These are phyloP conservation scores for Tetracentron sinense DNA, from an alignment of 164 flowering plant genomes.

Conservation along the genomic window DNA sequence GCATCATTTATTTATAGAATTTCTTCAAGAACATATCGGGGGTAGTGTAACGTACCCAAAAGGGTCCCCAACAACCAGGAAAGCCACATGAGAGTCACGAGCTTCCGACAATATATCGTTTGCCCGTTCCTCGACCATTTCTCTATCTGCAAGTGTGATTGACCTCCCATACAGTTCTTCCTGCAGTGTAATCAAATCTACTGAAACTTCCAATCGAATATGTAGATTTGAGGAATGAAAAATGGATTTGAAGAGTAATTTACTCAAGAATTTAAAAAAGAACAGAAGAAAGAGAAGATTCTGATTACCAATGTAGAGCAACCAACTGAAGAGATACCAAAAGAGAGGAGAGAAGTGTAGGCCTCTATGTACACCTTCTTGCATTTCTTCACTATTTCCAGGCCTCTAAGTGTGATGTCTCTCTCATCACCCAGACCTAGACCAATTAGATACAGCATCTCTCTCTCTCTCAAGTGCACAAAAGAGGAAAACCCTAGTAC, in stretches of 20 bases:
- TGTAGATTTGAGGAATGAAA: no score
- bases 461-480: conserved; percentile 14
- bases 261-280: no score
- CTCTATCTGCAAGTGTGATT: conserved; percentile 73
- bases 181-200: conserved; percentile 27
- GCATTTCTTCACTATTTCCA: conserved; percentile 78
- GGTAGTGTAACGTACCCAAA: conserved; percentile 57
- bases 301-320: conserved; percentile 58
- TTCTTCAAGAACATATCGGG: background rate
- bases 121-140: conserved; percentile 83
- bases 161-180: conserved; percentile 70
- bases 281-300: background rate
- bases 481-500: no score
- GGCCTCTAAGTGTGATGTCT: conserved; percentile 79
- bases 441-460: conserved; percentile 76
- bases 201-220: background rate
- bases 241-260: no score
- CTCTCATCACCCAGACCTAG: conserved; percentile 83
- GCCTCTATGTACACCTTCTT: conserved; percentile 76
- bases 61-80: conserved; percentile 95
- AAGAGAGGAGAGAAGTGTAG: conserved; percentile 85
- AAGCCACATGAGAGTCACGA: conserved; percentile 59
- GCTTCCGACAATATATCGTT: conserved; percentile 66
- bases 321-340: conserved; percentile 71
- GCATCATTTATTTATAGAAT: no score